phyloP scores from a whole-genome alignment of 2,329 filamentous ascomycete species.

The Xylariomycetidae sp. region DNA sequence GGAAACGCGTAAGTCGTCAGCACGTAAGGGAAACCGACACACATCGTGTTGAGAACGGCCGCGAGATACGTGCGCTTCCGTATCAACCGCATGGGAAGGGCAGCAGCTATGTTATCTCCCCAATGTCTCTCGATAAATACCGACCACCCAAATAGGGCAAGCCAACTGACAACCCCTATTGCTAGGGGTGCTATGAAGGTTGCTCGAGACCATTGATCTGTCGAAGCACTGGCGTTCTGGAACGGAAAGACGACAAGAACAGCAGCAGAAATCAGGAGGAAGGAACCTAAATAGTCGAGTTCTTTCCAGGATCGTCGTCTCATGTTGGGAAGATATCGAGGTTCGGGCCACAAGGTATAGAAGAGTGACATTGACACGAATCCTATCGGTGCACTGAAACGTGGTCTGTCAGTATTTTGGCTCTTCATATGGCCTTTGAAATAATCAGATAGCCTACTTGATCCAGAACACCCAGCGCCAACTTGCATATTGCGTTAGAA shows the following conservation, averaged over 20 bases:
- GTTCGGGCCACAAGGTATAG: constrained; percentile 44
- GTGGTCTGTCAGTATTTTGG: constrained; percentile 13
- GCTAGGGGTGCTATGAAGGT: constrained; percentile 39
- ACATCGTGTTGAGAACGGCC: constrained; percentile 39
- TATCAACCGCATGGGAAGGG: constrained; percentile 45
- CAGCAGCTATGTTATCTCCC: constrained; percentile 31
- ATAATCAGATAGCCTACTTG: constrained; percentile 37
- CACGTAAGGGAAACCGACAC: constrained; percentile 47
- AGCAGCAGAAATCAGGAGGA: constrained; percentile 49
- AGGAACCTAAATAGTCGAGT: constrained; percentile 49
- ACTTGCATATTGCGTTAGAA: constrained; percentile 42
- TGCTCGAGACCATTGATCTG: constrained; percentile 36
- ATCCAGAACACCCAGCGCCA: constrained; percentile 59
- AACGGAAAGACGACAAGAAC: constrained; percentile 55
- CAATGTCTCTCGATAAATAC: constrained; percentile 24
- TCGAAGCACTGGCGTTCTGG: constrained; percentile 40
- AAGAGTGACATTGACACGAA: constrained; percentile 42
- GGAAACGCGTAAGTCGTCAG: constrained; percentile 46
- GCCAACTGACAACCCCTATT: constrained; percentile 31
- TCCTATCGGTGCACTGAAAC: constrained; percentile 47
- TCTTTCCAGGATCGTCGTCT: constrained; percentile 41
- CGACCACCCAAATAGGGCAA: constrained; percentile 37
- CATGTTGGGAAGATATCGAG: constrained; percentile 32
- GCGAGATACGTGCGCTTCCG: constrained; percentile 41
- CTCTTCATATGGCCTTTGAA: not conserved